phyloP scores from a whole-genome alignment of 768 basidiomycete species.

The Boletus rubropictus region DNA sequence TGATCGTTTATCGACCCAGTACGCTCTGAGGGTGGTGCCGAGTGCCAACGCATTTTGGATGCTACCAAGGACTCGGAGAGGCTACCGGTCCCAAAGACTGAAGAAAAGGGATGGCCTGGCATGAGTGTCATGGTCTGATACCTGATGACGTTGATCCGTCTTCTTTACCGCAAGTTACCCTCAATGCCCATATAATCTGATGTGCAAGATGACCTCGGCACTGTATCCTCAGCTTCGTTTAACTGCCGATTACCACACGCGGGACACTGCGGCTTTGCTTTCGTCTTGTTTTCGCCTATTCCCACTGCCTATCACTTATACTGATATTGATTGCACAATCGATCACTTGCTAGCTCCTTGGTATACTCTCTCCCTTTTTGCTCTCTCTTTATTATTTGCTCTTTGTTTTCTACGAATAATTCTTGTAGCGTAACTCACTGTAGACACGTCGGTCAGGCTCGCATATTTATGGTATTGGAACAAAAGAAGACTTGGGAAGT shows the following conservation, averaged over 20 bases:
- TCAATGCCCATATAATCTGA: constrained; percentile 24
- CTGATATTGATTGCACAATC: constrained; percentile 24
- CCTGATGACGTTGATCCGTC: constrained; percentile 4
- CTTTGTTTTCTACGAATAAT: neutral
- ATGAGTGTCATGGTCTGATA: constrained; percentile 29
- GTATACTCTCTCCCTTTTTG: neutral
- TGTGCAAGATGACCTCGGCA: constrained; percentile 14
- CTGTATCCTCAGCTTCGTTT: constrained; percentile 14
- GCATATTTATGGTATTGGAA: constrained; percentile 30
- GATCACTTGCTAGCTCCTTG: neutral
- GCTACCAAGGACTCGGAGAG: constrained; percentile 27
- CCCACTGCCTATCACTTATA: constrained; percentile 14
- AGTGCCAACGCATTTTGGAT: constrained; percentile 50
- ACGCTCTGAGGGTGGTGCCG: constrained; percentile 76
- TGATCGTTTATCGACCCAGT: constrained; percentile 36
- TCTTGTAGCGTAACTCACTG: constrained; percentile 1
- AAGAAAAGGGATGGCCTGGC: constrained; percentile 30
- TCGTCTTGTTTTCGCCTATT: constrained; percentile 5
- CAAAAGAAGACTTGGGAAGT: constrained; percentile 9
- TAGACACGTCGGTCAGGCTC: constrained; percentile 20
- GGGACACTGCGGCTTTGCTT: constrained; percentile 22
- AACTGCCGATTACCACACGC: constrained; percentile 18
- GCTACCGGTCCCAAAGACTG: constrained; percentile 25
- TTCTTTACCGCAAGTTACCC: constrained; percentile 14
- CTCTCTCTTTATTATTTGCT: neutral